Evolutionary conservation across 2,329 filamentous ascomycete genomes (phyloP).

Genomic region (Colletotrichum sp.): DNA sequence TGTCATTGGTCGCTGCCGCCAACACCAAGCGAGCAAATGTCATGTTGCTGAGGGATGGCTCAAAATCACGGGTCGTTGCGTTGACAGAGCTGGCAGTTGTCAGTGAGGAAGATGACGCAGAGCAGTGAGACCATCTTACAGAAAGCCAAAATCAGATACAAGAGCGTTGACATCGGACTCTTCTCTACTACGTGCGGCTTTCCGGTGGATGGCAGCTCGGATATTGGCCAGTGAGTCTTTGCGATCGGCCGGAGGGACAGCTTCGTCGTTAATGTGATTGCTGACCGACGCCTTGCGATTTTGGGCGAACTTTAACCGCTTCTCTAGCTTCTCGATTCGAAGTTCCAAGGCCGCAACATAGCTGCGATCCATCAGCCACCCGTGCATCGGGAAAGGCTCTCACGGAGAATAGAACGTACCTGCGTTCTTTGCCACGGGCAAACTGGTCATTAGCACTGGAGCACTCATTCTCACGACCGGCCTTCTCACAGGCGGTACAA

Average conservation of each 20-base stretch:
- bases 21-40: constrained; percentile 90
- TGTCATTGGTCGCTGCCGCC: constrained; percentile 78
- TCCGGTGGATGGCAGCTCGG: constrained; percentile 66
- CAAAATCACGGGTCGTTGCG: constrained; percentile 92
- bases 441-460: constrained; percentile 96
- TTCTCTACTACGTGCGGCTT: constrained; percentile 70
- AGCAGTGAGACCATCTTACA: constrained; percentile 55
- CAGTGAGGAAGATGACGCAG: background rate
- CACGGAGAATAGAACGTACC: constrained; percentile 47
- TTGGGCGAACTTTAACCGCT: constrained; percentile 71
- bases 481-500: constrained; percentile 93
- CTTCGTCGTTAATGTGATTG: constrained; percentile 63
- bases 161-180: constrained; percentile 88
- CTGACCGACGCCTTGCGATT: constrained; percentile 73
- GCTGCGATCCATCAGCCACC: constrained; percentile 39
- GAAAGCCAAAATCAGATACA: constrained; percentile 90
- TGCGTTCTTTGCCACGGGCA: constrained; percentile 91
- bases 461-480: constrained; percentile 84
- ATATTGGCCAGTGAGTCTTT: constrained; percentile 68
- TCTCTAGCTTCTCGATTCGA: constrained; percentile 86
- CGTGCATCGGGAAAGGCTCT: constrained; percentile 15
- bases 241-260: constrained; percentile 42
- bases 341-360: constrained; percentile 97
- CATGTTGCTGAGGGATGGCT: constrained; percentile 85
- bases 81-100: constrained; percentile 74